Conservation (phyloP, 2,329 filamentous ascomycete species). For the Capronia coronata region DNA sequence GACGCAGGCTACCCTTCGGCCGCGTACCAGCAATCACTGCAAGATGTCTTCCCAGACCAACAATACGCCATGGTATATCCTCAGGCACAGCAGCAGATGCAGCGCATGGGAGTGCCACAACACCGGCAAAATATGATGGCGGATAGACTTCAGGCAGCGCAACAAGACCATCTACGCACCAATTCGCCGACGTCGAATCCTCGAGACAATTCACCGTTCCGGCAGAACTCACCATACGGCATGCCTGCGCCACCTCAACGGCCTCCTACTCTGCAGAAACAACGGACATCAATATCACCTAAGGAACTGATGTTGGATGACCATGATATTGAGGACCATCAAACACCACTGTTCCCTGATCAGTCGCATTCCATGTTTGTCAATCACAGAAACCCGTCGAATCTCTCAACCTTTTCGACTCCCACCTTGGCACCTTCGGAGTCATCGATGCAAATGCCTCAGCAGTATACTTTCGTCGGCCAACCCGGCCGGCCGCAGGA, state of each 20-base stretch:
- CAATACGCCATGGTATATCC: conserved; percentile 35
- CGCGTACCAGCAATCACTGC: conserved; percentile 32
- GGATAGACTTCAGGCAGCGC: conserved; percentile 71
- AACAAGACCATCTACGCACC: conserved; percentile 61
- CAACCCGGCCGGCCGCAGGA: conserved; percentile 33
- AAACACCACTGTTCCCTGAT: conserved; percentile 62
- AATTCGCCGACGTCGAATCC: conserved; percentile 49
- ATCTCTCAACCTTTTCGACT: conserved; percentile 33
- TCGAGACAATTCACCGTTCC: conserved; percentile 75
- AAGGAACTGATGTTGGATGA: conserved; percentile 88
- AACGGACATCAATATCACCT: conserved; percentile 82
- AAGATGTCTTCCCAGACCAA: conserved; percentile 61
- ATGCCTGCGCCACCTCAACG: conserved; percentile 39
- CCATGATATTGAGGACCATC: conserved; percentile 64
- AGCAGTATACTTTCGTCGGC: conserved; percentile 28
- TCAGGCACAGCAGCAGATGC: conserved; percentile 34
- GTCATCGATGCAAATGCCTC: conserved; percentile 23
- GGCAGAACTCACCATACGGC: conserved; percentile 59
- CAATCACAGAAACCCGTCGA: conserved; percentile 35
- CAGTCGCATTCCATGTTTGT: conserved; percentile 48
- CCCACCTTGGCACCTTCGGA: conserved; percentile 19
- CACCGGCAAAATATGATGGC: conserved; percentile 60
- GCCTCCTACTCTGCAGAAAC: conserved; percentile 39
- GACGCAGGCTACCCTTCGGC: conserved; percentile 48
- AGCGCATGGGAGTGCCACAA: conserved; percentile 36